Evolutionary conservation across 495 filamentous ascomycete genomes (phyloP).

Genomic region (Podospora comata): DNA sequence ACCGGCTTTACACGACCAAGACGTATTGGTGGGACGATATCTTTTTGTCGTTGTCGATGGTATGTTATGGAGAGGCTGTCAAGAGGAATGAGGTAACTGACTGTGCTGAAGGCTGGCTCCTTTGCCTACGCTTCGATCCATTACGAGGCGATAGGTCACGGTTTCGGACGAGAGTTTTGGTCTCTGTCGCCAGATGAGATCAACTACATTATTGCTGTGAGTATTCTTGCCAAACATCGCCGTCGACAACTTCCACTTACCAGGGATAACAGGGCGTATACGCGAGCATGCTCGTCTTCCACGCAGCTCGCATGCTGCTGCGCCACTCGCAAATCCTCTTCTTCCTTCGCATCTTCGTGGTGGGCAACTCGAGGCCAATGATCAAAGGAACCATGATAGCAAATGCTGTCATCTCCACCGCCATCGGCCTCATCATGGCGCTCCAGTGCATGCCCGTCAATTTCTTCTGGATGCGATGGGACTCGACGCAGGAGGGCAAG

Average conservation of each 20-base stretch:
- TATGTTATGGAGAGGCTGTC: neutral
- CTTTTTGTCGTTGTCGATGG: slow-evolving; percentile 15
- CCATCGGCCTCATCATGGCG: slow-evolving; percentile 18
- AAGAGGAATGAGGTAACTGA: neutral
- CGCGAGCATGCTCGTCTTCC: slow-evolving; percentile 30
- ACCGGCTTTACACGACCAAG: slow-evolving; percentile 13
- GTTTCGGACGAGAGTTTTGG: slow-evolving; percentile 38
- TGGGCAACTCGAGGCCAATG: slow-evolving; percentile 15
- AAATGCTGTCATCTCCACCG: slow-evolving; percentile 17
- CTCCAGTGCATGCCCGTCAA: slow-evolving; percentile 34
- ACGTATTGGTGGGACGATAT: slow-evolving; percentile 22
- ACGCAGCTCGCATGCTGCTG: slow-evolving; percentile 30
- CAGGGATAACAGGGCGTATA: slow-evolving; percentile 11
- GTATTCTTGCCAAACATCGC: neutral
- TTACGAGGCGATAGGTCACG: slow-evolving; percentile 23
- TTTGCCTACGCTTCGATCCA: slow-evolving; percentile 12
- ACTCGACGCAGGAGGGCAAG: slow-evolving; percentile 22
- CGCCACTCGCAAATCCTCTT: slow-evolving; percentile 47
- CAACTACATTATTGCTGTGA: slow-evolving; percentile 19
- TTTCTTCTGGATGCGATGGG: slow-evolving; percentile 32
- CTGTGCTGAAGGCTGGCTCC: neutral
- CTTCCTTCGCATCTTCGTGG: slow-evolving; percentile 35
- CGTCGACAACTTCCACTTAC: too few species aligned
- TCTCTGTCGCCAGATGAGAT: slow-evolving; percentile 26
- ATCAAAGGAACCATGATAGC: slow-evolving; percentile 28